Percentiles rank a stretch among this genome's conserved stretches.
Evolutionary conservation across 208 protist species (phyloP).

Genomic region (Crithidia mellificae): DNA sequence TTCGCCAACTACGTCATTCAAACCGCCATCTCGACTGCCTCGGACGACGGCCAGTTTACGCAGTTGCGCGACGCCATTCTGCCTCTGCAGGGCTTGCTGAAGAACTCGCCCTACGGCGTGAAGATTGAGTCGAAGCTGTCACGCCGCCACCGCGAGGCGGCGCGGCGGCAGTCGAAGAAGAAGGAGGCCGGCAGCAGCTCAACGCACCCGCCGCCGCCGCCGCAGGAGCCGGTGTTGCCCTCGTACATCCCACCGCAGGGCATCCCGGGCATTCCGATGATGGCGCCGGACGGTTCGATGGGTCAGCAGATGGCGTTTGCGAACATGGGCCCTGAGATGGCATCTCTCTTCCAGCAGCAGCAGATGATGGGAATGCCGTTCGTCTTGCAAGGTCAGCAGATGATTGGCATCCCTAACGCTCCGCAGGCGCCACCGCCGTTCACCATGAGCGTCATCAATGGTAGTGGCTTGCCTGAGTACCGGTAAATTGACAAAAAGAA

Average conservation of each 20-base stretch:
- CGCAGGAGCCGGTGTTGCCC: constrained; percentile 31
- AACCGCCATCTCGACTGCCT: constrained; percentile 92
- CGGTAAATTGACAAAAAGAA: constrained; percentile 19
- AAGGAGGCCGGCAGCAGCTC: constrained; percentile 26
- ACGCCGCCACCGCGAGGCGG: constrained; percentile 61
- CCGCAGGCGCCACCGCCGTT: constrained; percentile 40
- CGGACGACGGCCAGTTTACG: constrained; percentile 90
- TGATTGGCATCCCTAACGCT: constrained; percentile 61
- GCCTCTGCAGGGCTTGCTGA: constrained; percentile 91
- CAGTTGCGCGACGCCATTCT: constrained; percentile 94
- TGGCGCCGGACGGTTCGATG: constrained; percentile 35
- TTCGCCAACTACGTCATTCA: constrained; percentile 99
- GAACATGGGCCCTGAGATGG: constrained; percentile 54
- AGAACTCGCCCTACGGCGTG: constrained; percentile 97
- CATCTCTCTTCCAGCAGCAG: constrained; percentile 55
- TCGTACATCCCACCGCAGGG: constrained; percentile 37
- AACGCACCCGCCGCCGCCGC: constrained; percentile 13
- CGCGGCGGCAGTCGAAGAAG: constrained; percentile 55
- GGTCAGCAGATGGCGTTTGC: constrained; percentile 61
- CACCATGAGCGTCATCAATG: constrained; percentile 51
- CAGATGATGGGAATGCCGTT: constrained; percentile 70
- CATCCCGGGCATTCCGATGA: constrained; percentile 46
- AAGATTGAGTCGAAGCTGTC: constrained; percentile 95
- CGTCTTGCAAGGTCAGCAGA: constrained; percentile 65
- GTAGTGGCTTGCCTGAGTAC: constrained; percentile 29